Conservation (phyloP, 2,329 filamentous ascomycete genomes). For the Pseudodiploospora longispora region DNA sequence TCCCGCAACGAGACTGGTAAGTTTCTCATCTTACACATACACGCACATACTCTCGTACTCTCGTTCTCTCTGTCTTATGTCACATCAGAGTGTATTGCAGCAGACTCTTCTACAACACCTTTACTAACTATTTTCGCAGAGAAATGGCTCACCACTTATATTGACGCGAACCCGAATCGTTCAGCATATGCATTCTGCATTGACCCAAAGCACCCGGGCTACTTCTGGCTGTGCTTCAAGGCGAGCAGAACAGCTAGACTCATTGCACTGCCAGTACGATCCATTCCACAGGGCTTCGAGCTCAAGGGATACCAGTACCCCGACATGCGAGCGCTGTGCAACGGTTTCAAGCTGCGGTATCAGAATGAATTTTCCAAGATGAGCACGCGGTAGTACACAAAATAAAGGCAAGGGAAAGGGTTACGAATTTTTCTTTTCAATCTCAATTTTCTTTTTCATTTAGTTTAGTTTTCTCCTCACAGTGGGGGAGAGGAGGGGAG, state of each 20-base stretch:
- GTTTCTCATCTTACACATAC: slow-evolving; percentile 24
- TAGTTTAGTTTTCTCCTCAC: no score
- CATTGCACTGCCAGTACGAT: slow-evolving; percentile 76
- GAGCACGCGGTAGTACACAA: slow-evolving; percentile 24
- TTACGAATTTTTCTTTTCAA: slow-evolving; percentile 4
- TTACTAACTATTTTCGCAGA: slow-evolving; percentile 44
- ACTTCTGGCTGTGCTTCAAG: slow-evolving; percentile 96
- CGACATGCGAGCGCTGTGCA: slow-evolving; percentile 90
- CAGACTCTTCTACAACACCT: no score
- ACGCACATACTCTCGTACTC: neutral
- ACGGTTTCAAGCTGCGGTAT: slow-evolving; percentile 87
- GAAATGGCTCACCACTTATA: slow-evolving; percentile 92
- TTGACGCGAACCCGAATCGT: slow-evolving; percentile 88
- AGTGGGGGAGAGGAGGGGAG: no score
- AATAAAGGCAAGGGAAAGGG: slow-evolving; percentile 10
- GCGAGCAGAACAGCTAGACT: slow-evolving; percentile 67
- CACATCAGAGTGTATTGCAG: neutral
- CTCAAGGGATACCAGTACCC: slow-evolving; percentile 83
- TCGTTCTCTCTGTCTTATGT: neutral
- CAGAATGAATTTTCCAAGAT: slow-evolving; percentile 58
- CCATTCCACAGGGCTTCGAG: slow-evolving; percentile 90
- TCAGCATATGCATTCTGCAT: slow-evolving; percentile 95
- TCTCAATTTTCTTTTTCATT: no score
- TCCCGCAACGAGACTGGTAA: slow-evolving; percentile 77
- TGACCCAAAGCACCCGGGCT: slow-evolving; percentile 83